Evolutionary conservation across 345 rosid species (phyloP).

Genomic region (Dipteronia sinensis): DNA sequence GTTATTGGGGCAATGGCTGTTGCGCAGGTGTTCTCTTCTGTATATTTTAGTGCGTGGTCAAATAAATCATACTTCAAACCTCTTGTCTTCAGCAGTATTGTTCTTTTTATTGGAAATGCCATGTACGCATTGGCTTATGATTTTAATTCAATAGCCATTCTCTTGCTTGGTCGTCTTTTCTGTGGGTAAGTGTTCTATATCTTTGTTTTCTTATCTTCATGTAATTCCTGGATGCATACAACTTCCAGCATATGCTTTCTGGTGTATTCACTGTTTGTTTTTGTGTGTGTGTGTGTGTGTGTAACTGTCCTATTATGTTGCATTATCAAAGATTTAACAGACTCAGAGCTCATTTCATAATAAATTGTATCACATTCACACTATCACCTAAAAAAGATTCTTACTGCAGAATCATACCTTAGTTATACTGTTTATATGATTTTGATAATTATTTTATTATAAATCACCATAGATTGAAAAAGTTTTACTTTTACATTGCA

Average conservation of each 20-base stretch:
- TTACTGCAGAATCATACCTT: background rate
- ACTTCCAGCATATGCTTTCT: background rate
- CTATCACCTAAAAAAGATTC: background rate
- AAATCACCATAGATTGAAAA: constrained; percentile 11
- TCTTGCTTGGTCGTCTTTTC: constrained; percentile 82
- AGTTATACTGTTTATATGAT: background rate
- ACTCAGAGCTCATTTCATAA: background rate
- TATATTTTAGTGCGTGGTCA: constrained; percentile 98
- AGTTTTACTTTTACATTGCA: constrained; percentile 38
- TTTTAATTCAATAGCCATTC: constrained; percentile 67
- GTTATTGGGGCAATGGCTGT: constrained; percentile 99
- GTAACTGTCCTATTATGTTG: background rate
- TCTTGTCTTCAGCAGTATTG: constrained; percentile 90
- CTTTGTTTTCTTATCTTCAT: background rate
- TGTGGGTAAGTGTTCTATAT: constrained; percentile 79
- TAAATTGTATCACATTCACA: background rate
- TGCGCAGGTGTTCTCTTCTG: constrained; percentile 97
- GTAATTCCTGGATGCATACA: constrained; percentile 11
- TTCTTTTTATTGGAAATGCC: constrained; percentile 74
- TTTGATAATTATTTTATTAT: background rate
- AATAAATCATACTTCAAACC: constrained; percentile 94
- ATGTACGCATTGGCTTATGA: constrained; percentile 97
- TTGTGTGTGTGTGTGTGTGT: background rate
- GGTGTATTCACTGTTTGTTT: background rate
- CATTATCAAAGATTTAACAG: background rate